Base-by-base conservation (phyloP, 139 green algal species). In the Volvox africanus region DNA sequence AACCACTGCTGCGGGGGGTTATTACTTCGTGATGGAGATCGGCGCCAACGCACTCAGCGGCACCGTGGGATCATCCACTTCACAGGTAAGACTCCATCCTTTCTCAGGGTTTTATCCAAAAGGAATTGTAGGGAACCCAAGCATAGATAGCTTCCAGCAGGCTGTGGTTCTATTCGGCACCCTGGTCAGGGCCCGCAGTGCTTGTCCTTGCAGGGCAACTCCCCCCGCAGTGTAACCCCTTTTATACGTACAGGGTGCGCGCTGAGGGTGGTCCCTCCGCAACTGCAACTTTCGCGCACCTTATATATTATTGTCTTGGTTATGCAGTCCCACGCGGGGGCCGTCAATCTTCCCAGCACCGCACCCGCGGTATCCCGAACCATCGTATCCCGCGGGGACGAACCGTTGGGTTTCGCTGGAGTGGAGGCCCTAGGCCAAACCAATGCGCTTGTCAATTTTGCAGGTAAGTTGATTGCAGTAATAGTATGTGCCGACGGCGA, bases 391-490 rank as follows among this genome's bases (percentile, higher is more conserved):
- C 55, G 55, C 11, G 86, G 86, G 1, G 73, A 90, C 86, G 30
- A 90, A 30, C 65, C 85, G n/a, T 76, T 90, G 73, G 75, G 76
- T 26, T 94, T 92, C 77, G 65, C 50, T 21, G 90, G 82, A 55
- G 80, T 89, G 5, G 90, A 93, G 77, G 68, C 91, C n/a, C 35
- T 92, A 1, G 67, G 50, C 21, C 79, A 79, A 19, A 80, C 84
- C 86, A 92, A 92, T n/a, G 78, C 82, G 2, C 87, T 92, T 18
- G 90, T 92, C 22, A 86, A 90, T 44, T 86, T 93, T 32, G 82
- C 83, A 37, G 36, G 36, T 89, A 24, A 3, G 84, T 89, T 36
- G 33, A 32, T 80, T 55, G 44, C 44, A 55, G 44, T 9, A 55
- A 9, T 55, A 55, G 44, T 55, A 55, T 55, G 44, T 55, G 44